Evolutionary conservation across 768 basidiomycete species (phyloP).

Genomic region (Phallus indusiatus): DNA sequence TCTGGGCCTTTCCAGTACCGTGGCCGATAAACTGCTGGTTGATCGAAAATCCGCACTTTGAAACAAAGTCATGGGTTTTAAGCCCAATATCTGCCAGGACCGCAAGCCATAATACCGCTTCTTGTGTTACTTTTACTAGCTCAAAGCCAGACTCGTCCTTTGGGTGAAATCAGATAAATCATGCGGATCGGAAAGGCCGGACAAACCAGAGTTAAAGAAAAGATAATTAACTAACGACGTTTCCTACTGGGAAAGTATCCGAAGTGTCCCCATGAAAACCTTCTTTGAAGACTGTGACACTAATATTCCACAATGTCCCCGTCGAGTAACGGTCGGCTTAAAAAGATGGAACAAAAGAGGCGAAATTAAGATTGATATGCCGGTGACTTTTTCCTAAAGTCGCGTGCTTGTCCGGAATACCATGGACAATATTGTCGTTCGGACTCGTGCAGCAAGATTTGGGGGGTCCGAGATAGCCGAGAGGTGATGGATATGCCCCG

Average conservation of each 20-base stretch:
- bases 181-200: neutral
- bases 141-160: slow-evolving; percentile 65
- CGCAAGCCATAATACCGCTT: slow-evolving; percentile 73
- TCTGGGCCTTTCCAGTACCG: slow-evolving; percentile 74
- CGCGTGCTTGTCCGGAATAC: slow-evolving; percentile 89
- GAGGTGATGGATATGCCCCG: slow-evolving; percentile 80
- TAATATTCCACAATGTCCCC: slow-evolving; percentile 86
- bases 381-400: too few relatives aligned
- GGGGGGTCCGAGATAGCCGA: slow-evolving; percentile 68
- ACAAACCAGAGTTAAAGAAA: neutral
- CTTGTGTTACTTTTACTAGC: slow-evolving; percentile 51
- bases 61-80: slow-evolving; percentile 49
- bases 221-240: neutral
- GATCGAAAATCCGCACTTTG: slow-evolving; percentile 41
- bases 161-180: too few relatives aligned
- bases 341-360: neutral
- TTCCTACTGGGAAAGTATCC: too few relatives aligned
- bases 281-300: slow-evolving; percentile 75
- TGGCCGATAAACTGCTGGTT: slow-evolving; percentile 75
- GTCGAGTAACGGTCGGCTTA: slow-evolving; percentile 72
- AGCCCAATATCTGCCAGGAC: slow-evolving; percentile 64
- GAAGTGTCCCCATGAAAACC: slow-evolving; percentile 88
- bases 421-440: slow-evolving; percentile 77
- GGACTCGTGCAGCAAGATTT: slow-evolving; percentile 77
- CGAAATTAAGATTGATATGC: too few relatives aligned